Percentiles rank a stretch among this genome's conserved stretches.
phyloP scores from a whole-genome alignment of 2,329 filamentous ascomycete genomes.

The Verticillium longisporum region DNA sequence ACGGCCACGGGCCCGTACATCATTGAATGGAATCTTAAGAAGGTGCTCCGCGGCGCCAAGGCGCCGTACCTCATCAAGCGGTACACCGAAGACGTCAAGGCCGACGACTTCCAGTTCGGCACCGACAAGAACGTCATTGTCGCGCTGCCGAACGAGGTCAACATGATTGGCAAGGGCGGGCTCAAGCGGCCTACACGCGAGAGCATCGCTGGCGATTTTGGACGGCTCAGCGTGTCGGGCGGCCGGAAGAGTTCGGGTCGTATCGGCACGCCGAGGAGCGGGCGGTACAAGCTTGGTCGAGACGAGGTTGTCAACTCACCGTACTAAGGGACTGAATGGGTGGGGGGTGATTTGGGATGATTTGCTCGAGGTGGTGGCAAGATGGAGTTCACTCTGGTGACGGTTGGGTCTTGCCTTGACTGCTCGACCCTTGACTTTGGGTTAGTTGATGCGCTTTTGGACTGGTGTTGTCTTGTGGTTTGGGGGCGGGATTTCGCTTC shows the following conservation, averaged over 20 bases:
- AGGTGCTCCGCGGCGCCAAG: constrained; percentile 72
- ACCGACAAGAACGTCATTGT: constrained; percentile 98
- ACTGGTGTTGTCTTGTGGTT: background rate
- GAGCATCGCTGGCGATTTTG: constrained; percentile 68
- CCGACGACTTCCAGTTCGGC: constrained; percentile 96
- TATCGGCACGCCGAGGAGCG: constrained; percentile 46
- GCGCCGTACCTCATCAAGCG: constrained; percentile 95
- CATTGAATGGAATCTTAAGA: constrained; percentile 92
- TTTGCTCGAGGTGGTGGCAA: too few relatives aligned
- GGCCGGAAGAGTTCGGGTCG: constrained; percentile 43
- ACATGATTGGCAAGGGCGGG: constrained; percentile 86
- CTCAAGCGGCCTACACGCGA: constrained; percentile 86
- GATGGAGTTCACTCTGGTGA: too few relatives aligned
- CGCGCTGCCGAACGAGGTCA: constrained; percentile 91
- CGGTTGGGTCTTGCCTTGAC: too few relatives aligned
- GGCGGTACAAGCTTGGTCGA: constrained; percentile 66
- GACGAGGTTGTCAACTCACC: constrained; percentile 77
- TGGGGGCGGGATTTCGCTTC: background rate
- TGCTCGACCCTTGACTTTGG: too few relatives aligned
- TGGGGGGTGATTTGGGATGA: background rate
- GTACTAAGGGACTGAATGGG: constrained; percentile 30
- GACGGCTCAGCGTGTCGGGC: constrained; percentile 31
- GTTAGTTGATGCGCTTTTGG: background rate
- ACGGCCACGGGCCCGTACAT: constrained; percentile 96
- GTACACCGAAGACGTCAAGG: constrained; percentile 91